Conservation (phyloP, 768 basidiomycete genomes). For the Psilocybe cyanescens region DNA sequence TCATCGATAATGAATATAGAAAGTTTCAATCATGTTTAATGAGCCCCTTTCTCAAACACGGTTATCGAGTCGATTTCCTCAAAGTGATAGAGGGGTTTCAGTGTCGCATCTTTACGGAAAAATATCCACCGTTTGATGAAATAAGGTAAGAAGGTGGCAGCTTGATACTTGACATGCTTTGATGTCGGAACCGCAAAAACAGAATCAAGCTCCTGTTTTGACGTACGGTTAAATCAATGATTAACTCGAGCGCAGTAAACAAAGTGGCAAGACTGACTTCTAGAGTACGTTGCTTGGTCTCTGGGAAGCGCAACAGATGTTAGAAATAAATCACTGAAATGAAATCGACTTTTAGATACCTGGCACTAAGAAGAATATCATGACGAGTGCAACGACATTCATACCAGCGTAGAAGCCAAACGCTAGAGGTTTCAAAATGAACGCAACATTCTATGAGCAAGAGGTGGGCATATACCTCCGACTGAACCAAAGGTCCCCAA, state of each 20-base stretch:
- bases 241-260: not conserved
- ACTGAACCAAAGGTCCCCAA: slow-evolving; percentile 43
- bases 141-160: slow-evolving; percentile 42
- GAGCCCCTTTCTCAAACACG: slow-evolving; percentile 43
- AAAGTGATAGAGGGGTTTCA: slow-evolving; percentile 52
- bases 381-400: slow-evolving; percentile 49
- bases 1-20: no score
- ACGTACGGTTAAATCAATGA: not conserved
- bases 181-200: slow-evolving; percentile 50
- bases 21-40: not conserved
- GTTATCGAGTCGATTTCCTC: slow-evolving; percentile 49
- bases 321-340: not conserved
- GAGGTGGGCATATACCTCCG: slow-evolving; percentile 35
- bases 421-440: slow-evolving; percentile 27
- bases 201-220: slow-evolving; percentile 39
- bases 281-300: slow-evolving; percentile 53
- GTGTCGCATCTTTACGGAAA: slow-evolving; percentile 32
- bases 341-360: slow-evolving; percentile 28
- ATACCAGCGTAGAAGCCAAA: slow-evolving; percentile 58
- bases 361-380: slow-evolving; percentile 57
- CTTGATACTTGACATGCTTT: slow-evolving; percentile 45
- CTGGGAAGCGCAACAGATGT: slow-evolving; percentile 19
- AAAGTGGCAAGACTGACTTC: slow-evolving; percentile 22
- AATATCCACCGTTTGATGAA: slow-evolving; percentile 48
- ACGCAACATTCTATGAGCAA: not conserved